These are phyloP conservation scores for Sporothrix protearum DNA, from an alignment of 2,329 filamentous ascomycete species.

Conservation along the genomic window DNA sequence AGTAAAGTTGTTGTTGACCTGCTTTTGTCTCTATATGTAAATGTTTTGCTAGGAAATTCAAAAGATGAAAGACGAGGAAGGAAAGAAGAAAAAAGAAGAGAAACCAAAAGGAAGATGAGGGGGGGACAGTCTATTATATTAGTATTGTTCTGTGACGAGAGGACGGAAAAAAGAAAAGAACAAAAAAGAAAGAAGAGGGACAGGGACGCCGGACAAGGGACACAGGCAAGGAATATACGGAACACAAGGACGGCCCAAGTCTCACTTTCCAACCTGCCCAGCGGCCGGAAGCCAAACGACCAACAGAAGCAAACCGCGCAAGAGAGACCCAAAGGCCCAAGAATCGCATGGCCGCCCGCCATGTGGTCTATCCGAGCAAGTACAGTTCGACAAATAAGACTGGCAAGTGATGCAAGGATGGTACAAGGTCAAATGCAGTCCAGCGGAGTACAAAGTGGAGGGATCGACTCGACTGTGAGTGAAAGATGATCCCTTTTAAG, in stretches of 20 bases:
- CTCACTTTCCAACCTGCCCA: not conserved
- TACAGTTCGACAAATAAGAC: not conserved
- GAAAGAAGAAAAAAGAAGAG: not conserved
- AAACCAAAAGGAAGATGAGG: not conserved
- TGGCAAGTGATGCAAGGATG: not conserved
- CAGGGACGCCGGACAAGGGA: not conserved
- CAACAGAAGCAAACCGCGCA: not conserved
- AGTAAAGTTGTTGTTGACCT: not conserved
- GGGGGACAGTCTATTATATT: slow-evolving; percentile 1
- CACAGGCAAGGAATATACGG: not conserved
- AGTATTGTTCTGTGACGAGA: not conserved
- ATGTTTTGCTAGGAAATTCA: not conserved
- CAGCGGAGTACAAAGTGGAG: not conserved
- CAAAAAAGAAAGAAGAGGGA: not conserved
- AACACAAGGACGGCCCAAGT: not conserved
- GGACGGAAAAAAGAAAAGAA: not conserved
- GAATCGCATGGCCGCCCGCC: slow-evolving; percentile 3
- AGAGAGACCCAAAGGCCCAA: not conserved
- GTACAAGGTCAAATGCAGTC: not conserved
- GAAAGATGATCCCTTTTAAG: slow-evolving; percentile 7
- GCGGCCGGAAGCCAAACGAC: slow-evolving; percentile 3
- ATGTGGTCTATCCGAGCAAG: not conserved
- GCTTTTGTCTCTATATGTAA: not conserved
- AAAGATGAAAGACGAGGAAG: not conserved
- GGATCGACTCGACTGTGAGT: not conserved